These are phyloP conservation scores for Cryptococcus hybrid DNA, from an alignment of 1,284 basidiomycete species.

Conservation along the genomic window DNA sequence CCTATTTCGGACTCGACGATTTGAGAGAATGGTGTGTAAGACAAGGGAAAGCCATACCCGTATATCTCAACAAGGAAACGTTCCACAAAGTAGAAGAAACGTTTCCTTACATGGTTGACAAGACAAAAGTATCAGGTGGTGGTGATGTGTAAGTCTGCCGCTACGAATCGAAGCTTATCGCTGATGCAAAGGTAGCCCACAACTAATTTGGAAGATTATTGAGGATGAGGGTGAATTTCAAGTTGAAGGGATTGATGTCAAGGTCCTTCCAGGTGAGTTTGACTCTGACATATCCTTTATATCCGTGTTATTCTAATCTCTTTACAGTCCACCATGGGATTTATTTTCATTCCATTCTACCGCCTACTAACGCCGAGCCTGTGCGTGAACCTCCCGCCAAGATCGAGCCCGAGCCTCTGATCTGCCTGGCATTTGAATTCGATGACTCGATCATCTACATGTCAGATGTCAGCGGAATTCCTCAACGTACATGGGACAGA, in stretches of 20 bases:
- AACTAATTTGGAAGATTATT: slow-evolving; percentile 37
- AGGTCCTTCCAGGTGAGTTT: slow-evolving; percentile 31
- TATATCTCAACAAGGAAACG: slow-evolving; percentile 42
- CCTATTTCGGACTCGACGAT: slow-evolving; percentile 42
- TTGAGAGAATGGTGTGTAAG: slow-evolving; percentile 46
- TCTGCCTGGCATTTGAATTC: slow-evolving; percentile 47
- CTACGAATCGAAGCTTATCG: not conserved
- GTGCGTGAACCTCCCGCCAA: slow-evolving; percentile 3
- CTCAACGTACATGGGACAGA: slow-evolving; percentile 26
- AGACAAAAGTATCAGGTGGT: slow-evolving; percentile 49
- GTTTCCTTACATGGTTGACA: slow-evolving; percentile 51
- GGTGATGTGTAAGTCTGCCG: slow-evolving; percentile 43
- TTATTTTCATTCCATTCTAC: slow-evolving; percentile 30
- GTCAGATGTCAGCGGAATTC: slow-evolving; percentile 42
- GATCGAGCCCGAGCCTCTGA: slow-evolving; percentile 30
- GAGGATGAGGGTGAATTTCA: slow-evolving; percentile 39
- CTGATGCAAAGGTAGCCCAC: slow-evolving; percentile 18
- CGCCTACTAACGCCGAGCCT: slow-evolving; percentile 7
- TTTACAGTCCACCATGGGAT: slow-evolving; percentile 35
- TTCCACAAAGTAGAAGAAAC: slow-evolving; percentile 38
- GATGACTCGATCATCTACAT: slow-evolving; percentile 41
- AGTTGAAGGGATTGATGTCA: slow-evolving; percentile 36
- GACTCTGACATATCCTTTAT: slow-evolving; percentile 2
- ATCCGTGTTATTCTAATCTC: not conserved
- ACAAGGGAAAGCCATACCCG: slow-evolving; percentile 38